These are phyloP conservation scores for Lipomyces yamadae DNA, from an alignment of 805 yeast species.

Conservation along the genomic window DNA sequence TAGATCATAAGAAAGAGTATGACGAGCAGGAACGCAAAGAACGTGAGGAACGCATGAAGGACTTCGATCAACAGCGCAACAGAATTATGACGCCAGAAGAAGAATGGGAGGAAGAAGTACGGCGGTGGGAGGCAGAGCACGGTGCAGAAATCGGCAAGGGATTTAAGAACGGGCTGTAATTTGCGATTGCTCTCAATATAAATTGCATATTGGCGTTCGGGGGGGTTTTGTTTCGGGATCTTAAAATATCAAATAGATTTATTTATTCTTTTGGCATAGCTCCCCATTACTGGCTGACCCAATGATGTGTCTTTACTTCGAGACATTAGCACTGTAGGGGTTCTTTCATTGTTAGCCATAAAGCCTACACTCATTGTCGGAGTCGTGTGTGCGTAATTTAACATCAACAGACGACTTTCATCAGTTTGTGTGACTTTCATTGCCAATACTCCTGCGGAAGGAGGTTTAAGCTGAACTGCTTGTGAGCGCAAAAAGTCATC, in stretches of 20 bases:
- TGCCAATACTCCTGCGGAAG: slow-evolving; percentile 24
- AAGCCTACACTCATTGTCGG: slow-evolving; percentile 27
- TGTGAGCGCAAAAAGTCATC: slow-evolving; percentile 5
- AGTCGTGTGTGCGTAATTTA: slow-evolving; percentile 31
- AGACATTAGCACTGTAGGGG: slow-evolving; percentile 19
- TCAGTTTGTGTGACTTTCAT: slow-evolving; percentile 18
- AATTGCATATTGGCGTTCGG: slow-evolving; percentile 8
- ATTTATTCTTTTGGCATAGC: neutral
- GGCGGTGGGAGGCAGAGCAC: slow-evolving; percentile 59
- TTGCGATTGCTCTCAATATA: neutral
- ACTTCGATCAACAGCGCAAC: slow-evolving; percentile 48
- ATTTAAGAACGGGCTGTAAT: slow-evolving; percentile 17
- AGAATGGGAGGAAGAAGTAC: slow-evolving; percentile 70
- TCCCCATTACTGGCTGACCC: slow-evolving; percentile 12
- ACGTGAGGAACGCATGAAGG: slow-evolving; percentile 51
- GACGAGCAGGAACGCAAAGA: slow-evolving; percentile 65
- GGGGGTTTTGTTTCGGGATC: neutral
- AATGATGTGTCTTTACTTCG: neutral
- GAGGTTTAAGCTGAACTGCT: slow-evolving; percentile 20
- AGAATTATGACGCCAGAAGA: slow-evolving; percentile 59
- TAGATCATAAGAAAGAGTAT: slow-evolving; percentile 77
- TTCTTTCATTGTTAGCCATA: slow-evolving; percentile 6
- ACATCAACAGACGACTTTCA: neutral
- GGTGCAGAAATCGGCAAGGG: slow-evolving; percentile 22
- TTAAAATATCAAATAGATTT: neutral